These are phyloP conservation scores for Drosera spatulata DNA, from an alignment of 179 eudicot genomes.

Conservation along the genomic window DNA sequence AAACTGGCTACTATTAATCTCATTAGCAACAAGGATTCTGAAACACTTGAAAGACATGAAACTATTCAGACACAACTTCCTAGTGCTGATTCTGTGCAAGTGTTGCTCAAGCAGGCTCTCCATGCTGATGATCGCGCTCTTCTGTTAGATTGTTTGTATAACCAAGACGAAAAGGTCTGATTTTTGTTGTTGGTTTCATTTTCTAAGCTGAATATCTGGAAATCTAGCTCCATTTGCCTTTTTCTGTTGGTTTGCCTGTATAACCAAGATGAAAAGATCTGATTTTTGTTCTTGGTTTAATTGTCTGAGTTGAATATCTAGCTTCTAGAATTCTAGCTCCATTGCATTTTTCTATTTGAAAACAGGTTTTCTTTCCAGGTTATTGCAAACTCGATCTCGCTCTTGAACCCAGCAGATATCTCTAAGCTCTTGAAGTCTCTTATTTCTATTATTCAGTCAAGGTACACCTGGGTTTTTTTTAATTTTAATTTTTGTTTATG, in stretches of 20 bases:
- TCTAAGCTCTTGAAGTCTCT: slow-evolving; percentile 67
- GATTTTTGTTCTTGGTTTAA: background rate
- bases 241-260: slow-evolving; percentile 60
- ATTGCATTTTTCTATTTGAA: background rate
- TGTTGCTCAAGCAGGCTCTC: slow-evolving; percentile 76
- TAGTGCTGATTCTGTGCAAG: slow-evolving; percentile 72
- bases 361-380: slow-evolving; percentile 35
- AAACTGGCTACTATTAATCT: slow-evolving; percentile 59
- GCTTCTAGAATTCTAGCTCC: too few relatives aligned
- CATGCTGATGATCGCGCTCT: slow-evolving; percentile 71
- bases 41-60: slow-evolving; percentile 23
- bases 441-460: slow-evolving; percentile 48
- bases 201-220: background rate
- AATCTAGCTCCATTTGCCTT: slow-evolving; percentile 10
- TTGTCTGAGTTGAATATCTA: background rate
- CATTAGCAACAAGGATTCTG: slow-evolving; percentile 13
- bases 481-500: too few relatives aligned
- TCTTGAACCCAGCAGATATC: slow-evolving; percentile 48
- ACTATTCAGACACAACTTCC: slow-evolving; percentile 39
- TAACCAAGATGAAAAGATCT: slow-evolving; percentile 16
- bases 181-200: background rate
- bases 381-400: slow-evolving; percentile 54
- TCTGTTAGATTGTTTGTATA: slow-evolving; percentile 57
- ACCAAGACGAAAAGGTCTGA: slow-evolving; percentile 64
- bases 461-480: slow-evolving; percentile 32